These are phyloP conservation scores for Dictyostelium brefeldianum DNA, from an alignment of 78 protist species.

Conservation along the genomic window DNA sequence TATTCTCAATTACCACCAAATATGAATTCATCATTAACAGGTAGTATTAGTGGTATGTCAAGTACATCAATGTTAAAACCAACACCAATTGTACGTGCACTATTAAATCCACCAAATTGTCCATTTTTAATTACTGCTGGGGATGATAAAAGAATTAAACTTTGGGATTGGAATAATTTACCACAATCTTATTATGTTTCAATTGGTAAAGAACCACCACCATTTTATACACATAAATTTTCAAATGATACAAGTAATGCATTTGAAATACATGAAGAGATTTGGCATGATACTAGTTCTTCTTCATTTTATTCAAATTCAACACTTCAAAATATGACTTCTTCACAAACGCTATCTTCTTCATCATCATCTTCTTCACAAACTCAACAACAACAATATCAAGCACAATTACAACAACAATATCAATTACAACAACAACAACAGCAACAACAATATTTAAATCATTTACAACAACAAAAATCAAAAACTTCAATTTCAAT, in stretches of 20 bases:
- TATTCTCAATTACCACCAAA: not conserved
- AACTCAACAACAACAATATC: not conserved
- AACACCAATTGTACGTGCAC: slow-evolving; percentile 56
- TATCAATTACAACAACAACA: not conserved
- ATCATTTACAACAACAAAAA: slow-evolving; percentile 34
- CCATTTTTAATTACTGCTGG: slow-evolving; percentile 74
- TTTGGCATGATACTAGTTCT: slow-evolving; percentile 58
- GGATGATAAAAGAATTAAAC: slow-evolving; percentile 79
- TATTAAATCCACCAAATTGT: slow-evolving; percentile 67
- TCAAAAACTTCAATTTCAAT: slow-evolving; percentile 39
- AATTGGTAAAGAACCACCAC: slow-evolving; percentile 56
- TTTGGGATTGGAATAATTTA: slow-evolving; percentile 53
- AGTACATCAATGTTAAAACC: not conserved
- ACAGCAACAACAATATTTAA: slow-evolving; percentile 8
- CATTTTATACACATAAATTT: slow-evolving; percentile 35
- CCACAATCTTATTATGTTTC: slow-evolving; percentile 49
- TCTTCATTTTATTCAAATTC: slow-evolving; percentile 24
- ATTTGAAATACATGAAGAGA: slow-evolving; percentile 45
- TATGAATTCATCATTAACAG: not conserved
- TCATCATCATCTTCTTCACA: not conserved
- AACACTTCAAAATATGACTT: not conserved
- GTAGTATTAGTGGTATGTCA: not conserved
- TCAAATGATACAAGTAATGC: slow-evolving; percentile 32
- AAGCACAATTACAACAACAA: not conserved
- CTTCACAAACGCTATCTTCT: not conserved